These are phyloP conservation scores for Metarhizium anisopliae DNA, from an alignment of 2,329 filamentous ascomycete genomes.

Conservation along the genomic window DNA sequence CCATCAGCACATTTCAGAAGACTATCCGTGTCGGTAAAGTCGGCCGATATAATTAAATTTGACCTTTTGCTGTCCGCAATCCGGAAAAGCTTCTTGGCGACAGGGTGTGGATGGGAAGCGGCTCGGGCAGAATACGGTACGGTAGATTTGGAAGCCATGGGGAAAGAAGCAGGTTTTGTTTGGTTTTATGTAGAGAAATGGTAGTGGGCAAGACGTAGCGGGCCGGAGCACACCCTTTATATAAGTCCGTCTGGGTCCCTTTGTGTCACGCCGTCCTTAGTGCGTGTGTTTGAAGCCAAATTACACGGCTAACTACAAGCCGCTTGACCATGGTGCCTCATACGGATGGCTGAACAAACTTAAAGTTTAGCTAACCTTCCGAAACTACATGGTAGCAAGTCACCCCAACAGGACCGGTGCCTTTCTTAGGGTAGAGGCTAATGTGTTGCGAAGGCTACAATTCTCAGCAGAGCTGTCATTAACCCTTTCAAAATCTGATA, in stretches of 20 bases:
- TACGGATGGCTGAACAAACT: neutral
- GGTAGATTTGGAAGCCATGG: neutral
- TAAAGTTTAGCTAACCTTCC: neutral
- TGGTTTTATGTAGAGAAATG: neutral
- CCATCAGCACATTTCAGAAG: neutral
- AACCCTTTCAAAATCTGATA: too few relatives aligned
- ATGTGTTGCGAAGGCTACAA: too few relatives aligned
- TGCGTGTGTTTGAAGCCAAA: neutral
- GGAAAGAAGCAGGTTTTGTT: neutral
- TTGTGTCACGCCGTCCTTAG: neutral
- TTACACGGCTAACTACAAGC: neutral
- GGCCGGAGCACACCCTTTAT: neutral
- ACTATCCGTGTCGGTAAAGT: neutral
- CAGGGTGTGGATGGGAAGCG: neutral
- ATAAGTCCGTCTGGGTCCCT: neutral
- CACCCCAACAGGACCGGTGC: neutral
- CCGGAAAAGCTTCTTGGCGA: neutral
- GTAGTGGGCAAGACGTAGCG: neutral
- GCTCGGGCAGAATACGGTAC: neutral
- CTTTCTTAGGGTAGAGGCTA: neutral
- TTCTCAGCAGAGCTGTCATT: too few relatives aligned
- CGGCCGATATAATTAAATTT: neutral
- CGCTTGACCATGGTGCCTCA: neutral
- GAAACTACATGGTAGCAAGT: neutral
- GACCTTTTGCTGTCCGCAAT: neutral